phyloP scores from a whole-genome alignment of 1,284 basidiomycete genomes.

The Boletus calvinii region DNA sequence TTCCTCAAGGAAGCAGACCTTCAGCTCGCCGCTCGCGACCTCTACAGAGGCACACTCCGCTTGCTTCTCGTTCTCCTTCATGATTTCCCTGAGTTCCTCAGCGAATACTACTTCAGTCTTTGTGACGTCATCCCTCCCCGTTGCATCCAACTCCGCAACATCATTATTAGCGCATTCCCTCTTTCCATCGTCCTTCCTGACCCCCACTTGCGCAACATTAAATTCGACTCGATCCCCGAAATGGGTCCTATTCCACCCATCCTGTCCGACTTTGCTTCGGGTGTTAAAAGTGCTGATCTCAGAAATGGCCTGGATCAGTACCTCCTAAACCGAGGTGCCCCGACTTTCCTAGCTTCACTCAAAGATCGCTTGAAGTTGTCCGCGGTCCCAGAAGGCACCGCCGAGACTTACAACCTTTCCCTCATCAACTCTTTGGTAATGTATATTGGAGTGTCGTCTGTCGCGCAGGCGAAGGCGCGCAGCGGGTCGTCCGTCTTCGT shows the following conservation, averaged over 20 bases:
- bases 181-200: constrained; percentile 83
- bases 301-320: constrained; percentile 80
- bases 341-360: constrained; percentile 74
- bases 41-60: constrained; percentile 92
- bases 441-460: constrained; percentile 89
- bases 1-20: constrained; percentile 86
- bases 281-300: constrained; percentile 78
- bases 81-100: constrained; percentile 98
- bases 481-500: constrained; percentile 81
- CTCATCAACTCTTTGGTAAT: constrained; percentile 93
- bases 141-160: constrained; percentile 96
- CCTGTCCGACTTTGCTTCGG: constrained; percentile 85
- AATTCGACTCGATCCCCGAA: constrained; percentile 76
- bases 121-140: constrained; percentile 90
- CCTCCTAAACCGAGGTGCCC: constrained; percentile 68
- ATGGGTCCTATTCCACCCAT: constrained; percentile 90
- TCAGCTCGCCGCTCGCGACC: constrained; percentile 79
- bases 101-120: constrained; percentile 94
- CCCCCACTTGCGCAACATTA: constrained; percentile 74
- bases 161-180: constrained; percentile 97
- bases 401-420: constrained; percentile 82
- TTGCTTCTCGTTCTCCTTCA: constrained; percentile 94
- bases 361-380: constrained; percentile 74
- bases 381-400: constrained; percentile 45
- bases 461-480: constrained; percentile 80